Percentiles rank a stretch among this genome's conserved stretches.
These are phyloP conservation scores for Cryomyces antarcticus DNA, from an alignment of 495 filamentous ascomycete genomes.

Conservation along the genomic window DNA sequence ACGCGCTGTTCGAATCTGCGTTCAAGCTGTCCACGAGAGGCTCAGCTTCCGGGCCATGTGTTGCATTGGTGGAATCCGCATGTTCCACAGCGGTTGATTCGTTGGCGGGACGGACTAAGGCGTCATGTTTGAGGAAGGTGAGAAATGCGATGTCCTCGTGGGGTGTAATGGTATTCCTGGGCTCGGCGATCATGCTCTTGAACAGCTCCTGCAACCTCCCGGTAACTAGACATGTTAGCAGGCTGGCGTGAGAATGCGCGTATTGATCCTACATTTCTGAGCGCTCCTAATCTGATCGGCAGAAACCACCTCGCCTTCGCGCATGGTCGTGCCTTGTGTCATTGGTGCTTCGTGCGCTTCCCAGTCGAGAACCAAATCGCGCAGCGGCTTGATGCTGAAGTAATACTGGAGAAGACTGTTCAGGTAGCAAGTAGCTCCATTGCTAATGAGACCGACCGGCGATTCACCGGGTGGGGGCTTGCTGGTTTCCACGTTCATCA, in stretches of 20 bases:
- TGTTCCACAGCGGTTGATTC: too few relatives aligned
- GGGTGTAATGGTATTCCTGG: background rate
- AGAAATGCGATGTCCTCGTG: too few relatives aligned
- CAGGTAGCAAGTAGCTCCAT: conserved; percentile 94
- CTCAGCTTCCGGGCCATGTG: too few relatives aligned
- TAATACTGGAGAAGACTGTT: conserved; percentile 94
- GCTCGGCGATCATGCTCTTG: background rate
- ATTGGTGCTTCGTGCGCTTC: conserved; percentile 37
- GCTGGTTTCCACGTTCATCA: background rate
- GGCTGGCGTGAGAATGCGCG: too few relatives aligned
- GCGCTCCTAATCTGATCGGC: background rate
- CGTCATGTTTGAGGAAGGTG: too few relatives aligned
- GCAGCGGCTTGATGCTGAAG: conserved; percentile 66
- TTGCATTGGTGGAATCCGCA: too few relatives aligned
- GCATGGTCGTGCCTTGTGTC: conserved; percentile 34
- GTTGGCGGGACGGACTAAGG: too few relatives aligned
- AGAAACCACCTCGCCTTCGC: conserved; percentile 42
- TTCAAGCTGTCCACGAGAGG: too few relatives aligned
- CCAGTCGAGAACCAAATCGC: conserved; percentile 58
- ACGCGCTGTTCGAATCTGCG: too few relatives aligned
- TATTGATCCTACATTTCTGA: too few relatives aligned
- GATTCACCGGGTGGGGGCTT: conserved; percentile 21
- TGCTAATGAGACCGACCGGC: conserved; percentile 75
- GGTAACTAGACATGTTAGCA: too few relatives aligned
- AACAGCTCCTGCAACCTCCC: too few relatives aligned